Percentiles rank a stretch among this genome's conserved stretches.
phyloP scores from a whole-genome alignment of 1,139 yeast species.

The Keqinozyma sinolaborantium region DNA sequence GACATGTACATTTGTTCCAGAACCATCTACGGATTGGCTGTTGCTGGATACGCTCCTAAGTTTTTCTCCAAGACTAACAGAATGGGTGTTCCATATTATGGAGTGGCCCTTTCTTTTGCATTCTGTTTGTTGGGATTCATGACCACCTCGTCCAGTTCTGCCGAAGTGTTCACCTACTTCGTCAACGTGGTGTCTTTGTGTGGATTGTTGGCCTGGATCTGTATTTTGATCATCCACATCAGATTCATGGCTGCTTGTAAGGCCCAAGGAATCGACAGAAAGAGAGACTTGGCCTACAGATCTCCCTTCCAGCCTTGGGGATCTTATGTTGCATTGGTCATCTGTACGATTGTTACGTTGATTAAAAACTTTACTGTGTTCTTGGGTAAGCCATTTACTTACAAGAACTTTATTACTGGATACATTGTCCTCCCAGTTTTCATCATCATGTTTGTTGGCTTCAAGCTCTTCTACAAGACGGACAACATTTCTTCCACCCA shows the following conservation, averaged over 20 bases:
- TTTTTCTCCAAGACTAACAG: slow-evolving; percentile 39
- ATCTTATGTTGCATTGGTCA: slow-evolving; percentile 52
- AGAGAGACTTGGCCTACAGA: slow-evolving; percentile 46
- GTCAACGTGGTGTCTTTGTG: slow-evolving; percentile 73
- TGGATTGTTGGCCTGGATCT: slow-evolving; percentile 71
- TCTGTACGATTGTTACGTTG: slow-evolving; percentile 54
- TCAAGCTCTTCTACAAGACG: slow-evolving; percentile 54
- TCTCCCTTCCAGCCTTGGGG: slow-evolving; percentile 72
- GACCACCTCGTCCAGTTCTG: slow-evolving; percentile 52
- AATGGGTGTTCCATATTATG: slow-evolving; percentile 37
- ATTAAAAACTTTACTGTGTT: slow-evolving; percentile 76
- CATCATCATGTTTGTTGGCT: slow-evolving; percentile 51
- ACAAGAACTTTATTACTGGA: slow-evolving; percentile 65
- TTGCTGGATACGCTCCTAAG: slow-evolving; percentile 52
- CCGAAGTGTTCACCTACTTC: slow-evolving; percentile 58
- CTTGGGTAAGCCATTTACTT: slow-evolving; percentile 50
- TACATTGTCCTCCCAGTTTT: slow-evolving; percentile 75
- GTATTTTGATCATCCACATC: slow-evolving; percentile 59
- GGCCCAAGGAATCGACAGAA: slow-evolving; percentile 53
- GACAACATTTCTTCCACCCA: slow-evolving; percentile 50
- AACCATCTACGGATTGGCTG: slow-evolving; percentile 41
- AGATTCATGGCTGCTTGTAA: slow-evolving; percentile 61
- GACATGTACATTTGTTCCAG: slow-evolving; percentile 48
- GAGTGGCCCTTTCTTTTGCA: slow-evolving; percentile 30
- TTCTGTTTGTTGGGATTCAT: slow-evolving; percentile 63